Evolutionary conservation across 164 flowering plant species (phyloP), one percentile per base, ranked within the genome.

Genomic region (Hamamelis virginiana): DNA sequence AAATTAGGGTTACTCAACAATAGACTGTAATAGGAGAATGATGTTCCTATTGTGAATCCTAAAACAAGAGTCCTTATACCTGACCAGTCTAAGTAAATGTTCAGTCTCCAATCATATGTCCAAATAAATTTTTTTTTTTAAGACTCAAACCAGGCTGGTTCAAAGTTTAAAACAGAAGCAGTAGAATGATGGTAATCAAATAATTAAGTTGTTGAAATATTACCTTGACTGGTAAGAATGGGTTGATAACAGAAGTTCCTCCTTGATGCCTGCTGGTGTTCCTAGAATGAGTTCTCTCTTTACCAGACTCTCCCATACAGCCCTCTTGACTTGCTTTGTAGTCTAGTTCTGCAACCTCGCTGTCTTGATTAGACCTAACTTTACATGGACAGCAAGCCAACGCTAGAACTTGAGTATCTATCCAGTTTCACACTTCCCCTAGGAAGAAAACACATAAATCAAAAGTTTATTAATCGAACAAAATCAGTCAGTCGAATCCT

Each of bases 151-250:
- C 18, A 19, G 2, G 26, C 5, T 55, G 26, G 1, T 55, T 55
- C 1, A 63, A 3, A n/a, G 5, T 18, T 1, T 12, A 18, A 12
- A 33, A 33, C 41, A 3, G 3, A 46, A 5, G 1, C 28, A 25
- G 16, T 41, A 44, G 15, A 14, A 15, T 21, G 48, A 21, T 28
- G 48, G 27, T 43, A 51, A 22, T 9, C 6, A 1, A 33, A 33
- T 33, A 33, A 33, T 33, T 33, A 33, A 33, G 41, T 33, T 33
- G 41, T 33, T 33, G 41, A 33, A 33, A 33, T 33, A 33, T 33
- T 82, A 87, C 91, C 87, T 74, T 80, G 57, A 53, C 28, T 14
- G 73, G 62, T 67, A 75, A 66, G 18, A 81, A 77, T 72, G 50
- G 78, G 72, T 71, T 73, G 63, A 70, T 68, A 21, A 52, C 23